Conservation (phyloP, 2,329 filamentous ascomycete species). For the Xylariales sp. region DNA sequence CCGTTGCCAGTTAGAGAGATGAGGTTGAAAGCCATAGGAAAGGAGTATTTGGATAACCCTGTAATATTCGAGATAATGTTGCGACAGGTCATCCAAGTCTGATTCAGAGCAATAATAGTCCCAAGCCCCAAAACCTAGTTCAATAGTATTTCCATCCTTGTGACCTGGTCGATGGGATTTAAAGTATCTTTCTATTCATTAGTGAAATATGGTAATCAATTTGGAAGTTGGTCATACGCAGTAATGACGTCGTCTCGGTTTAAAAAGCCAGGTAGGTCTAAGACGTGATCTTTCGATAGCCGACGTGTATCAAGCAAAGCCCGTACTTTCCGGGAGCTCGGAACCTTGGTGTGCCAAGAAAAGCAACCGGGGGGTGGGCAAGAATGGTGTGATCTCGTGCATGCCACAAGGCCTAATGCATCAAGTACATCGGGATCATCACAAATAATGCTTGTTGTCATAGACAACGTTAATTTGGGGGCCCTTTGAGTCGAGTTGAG, state of each 20-base stretch:
- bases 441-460: conserved; percentile 22
- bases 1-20: conserved; percentile 29
- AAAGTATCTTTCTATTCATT: neutral
- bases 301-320: conserved; percentile 21
- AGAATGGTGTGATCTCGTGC: too few species aligned
- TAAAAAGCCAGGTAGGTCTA: neutral
- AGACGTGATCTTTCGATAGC: conserved; percentile 19
- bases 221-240: conserved; percentile 2
- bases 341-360: conserved; percentile 1
- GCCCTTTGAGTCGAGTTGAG: neutral
- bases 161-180: neutral
- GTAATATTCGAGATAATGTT: conserved; percentile 12
- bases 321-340: conserved; percentile 13
- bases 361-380: neutral
- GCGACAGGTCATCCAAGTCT: neutral
- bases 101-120: too few species aligned
- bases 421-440: conserved; percentile 30
- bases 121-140: neutral
- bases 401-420: conserved; percentile 22
- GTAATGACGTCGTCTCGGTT: neutral
- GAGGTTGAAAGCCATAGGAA: conserved; percentile 17
- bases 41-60: conserved; percentile 16
- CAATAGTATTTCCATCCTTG: neutral
- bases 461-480: conserved; percentile 18
- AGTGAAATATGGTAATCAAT: neutral